phyloP scores from a whole-genome alignment of 257 asterid genomes.

The Anisodus tanguticus region DNA sequence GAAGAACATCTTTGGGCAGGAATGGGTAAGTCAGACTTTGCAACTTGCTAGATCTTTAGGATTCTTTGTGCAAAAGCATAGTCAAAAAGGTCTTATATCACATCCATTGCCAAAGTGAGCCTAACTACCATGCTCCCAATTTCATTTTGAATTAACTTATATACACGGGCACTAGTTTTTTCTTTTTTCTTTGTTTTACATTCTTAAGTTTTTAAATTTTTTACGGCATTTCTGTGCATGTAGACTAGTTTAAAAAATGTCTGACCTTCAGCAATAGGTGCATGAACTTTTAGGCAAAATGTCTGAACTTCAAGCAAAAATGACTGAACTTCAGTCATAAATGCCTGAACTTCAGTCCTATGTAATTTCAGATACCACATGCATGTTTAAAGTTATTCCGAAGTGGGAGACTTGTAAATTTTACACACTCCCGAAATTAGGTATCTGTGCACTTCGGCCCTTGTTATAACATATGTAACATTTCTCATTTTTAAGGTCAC shows the following conservation, averaged over 20 bases:
- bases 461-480: background rate
- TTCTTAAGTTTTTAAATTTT: background rate
- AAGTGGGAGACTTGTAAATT: background rate
- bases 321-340: background rate
- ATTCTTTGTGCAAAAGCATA: background rate
- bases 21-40: background rate
- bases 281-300: rapidly evolving
- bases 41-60: background rate
- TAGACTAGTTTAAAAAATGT: background rate
- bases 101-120: background rate
- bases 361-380: rapidly evolving
- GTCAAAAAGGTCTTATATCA: constrained; percentile 7
- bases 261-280: background rate
- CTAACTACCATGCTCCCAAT: background rate
- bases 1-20: background rate
- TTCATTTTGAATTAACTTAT: background rate
- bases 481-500: background rate
- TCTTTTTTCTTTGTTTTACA: no score
- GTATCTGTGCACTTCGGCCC: background rate
- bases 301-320: background rate
- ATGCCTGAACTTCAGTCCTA: background rate
- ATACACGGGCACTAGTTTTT: background rate
- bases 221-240: no score
- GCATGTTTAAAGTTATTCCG: background rate
- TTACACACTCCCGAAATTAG: no score